A percentile compares a stretch with the other conserved stretches of the same genome.
Evolutionary conservation across 1,284 basidiomycete genomes (phyloP).

Genomic region (Trametes versicolor): DNA sequence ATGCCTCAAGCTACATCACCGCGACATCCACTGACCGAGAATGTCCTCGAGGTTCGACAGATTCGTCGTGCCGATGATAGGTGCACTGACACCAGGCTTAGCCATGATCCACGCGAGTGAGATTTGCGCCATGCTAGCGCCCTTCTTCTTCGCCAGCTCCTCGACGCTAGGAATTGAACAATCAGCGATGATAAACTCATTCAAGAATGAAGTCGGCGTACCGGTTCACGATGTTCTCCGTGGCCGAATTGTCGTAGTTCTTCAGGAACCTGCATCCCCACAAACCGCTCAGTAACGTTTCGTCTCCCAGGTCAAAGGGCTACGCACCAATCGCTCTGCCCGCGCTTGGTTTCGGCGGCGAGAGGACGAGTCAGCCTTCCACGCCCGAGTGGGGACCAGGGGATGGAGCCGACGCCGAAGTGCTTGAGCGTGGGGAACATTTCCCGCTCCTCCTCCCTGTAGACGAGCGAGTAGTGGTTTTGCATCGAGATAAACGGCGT

Average conservation of each 20-base stretch:
- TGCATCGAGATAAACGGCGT: slow-evolving; percentile 54
- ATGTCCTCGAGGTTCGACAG: slow-evolving; percentile 47
- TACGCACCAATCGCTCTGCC: slow-evolving; percentile 46
- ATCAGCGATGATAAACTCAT: neutral
- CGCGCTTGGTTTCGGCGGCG: slow-evolving; percentile 42
- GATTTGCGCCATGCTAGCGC: slow-evolving; percentile 51
- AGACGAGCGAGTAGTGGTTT: slow-evolving; percentile 47
- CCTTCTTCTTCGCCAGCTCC: slow-evolving; percentile 47
- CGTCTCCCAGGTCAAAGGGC: neutral
- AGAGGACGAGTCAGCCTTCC: slow-evolving; percentile 57
- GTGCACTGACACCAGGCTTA: slow-evolving; percentile 47
- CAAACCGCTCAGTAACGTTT: neutral
- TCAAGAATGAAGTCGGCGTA: neutral
- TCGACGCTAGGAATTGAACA: slow-evolving; percentile 43
- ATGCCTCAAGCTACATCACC: neutral
- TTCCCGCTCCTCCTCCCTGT: slow-evolving; percentile 51
- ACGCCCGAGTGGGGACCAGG: slow-evolving; percentile 60
- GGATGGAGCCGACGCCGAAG: slow-evolving; percentile 51
- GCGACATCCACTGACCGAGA: slow-evolving; percentile 34
- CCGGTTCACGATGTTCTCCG: slow-evolving; percentile 13
- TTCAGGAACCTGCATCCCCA: neutral
- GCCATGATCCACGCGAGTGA: slow-evolving; percentile 48
- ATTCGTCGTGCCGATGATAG: slow-evolving; percentile 52
- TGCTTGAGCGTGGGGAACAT: slow-evolving; percentile 45
- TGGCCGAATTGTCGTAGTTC: neutral